phyloP scores from a whole-genome alignment of 257 asterid species.

The Cordia subcordata region DNA sequence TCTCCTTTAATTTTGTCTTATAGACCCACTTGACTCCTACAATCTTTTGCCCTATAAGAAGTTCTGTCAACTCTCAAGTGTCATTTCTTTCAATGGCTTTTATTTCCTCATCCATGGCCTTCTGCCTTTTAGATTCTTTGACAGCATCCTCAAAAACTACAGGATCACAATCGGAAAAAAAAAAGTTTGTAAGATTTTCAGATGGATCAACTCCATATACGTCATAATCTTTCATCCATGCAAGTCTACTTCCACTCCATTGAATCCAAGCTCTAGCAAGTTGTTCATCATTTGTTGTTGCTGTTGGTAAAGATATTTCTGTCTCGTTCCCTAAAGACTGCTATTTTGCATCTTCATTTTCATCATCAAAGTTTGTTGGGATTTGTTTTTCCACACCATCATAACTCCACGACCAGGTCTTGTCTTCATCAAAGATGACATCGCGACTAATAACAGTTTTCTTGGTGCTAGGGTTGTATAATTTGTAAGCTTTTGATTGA shows the following conservation, averaged over 20 bases:
- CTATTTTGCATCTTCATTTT: background rate
- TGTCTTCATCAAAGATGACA: background rate
- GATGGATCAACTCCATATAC: background rate
- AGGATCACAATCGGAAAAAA: background rate
- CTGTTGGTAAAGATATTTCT: too few relatives aligned
- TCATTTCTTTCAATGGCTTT: background rate
- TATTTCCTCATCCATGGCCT: background rate
- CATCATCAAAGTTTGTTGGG: background rate
- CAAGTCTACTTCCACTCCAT: too few relatives aligned
- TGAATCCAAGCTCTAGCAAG: too few relatives aligned
- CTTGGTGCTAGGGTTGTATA: background rate
- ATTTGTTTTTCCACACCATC: background rate
- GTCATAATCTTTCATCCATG: too few relatives aligned
- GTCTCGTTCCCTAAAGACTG: too few relatives aligned
- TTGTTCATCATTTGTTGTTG: too few relatives aligned
- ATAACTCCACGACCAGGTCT: background rate
- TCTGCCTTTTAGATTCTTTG: background rate
- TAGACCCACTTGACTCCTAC: conserved; percentile 5
- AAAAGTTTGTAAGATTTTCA: background rate
- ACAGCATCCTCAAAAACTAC: background rate
- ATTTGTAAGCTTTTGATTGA: background rate
- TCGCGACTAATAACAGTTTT: background rate
- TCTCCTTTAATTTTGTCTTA: background rate
- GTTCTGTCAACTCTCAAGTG: background rate
- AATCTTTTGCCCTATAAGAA: background rate